Percentiles rank a stretch among this genome's conserved stretches.
Evolutionary conservation across 768 basidiomycete genomes (phyloP).

Genomic region (Lactifluus subvellereus): DNA sequence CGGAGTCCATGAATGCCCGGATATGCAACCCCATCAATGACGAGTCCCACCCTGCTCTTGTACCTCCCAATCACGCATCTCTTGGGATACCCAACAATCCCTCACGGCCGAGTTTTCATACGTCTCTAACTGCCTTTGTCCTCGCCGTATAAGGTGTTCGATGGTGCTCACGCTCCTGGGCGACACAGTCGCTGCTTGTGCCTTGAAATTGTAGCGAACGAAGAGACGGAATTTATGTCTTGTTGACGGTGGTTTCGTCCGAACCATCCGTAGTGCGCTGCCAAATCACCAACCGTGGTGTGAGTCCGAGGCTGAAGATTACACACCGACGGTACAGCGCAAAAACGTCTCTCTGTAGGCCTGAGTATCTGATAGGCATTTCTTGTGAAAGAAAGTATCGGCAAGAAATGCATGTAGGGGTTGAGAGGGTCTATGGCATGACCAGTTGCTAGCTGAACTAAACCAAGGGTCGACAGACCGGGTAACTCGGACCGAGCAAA

Average conservation of each 20-base stretch:
- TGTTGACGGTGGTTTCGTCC: constrained; percentile 53
- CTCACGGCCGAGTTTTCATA: constrained; percentile 62
- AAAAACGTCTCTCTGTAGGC: constrained; percentile 49
- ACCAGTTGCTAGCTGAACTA: too few relatives aligned
- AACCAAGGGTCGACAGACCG: neutral
- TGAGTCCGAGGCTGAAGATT: neutral
- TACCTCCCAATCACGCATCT: constrained; percentile 63
- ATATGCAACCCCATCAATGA: neutral
- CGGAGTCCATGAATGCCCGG: neutral
- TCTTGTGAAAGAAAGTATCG: neutral
- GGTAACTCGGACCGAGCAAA: neutral
- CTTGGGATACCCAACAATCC: constrained; percentile 68
- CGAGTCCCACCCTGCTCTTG: constrained; percentile 23
- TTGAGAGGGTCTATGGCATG: too few relatives aligned
- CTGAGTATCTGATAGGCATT: constrained; percentile 37
- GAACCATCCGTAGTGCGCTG: constrained; percentile 74
- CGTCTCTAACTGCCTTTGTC: constrained; percentile 58
- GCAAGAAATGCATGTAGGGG: neutral
- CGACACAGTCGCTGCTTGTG: constrained; percentile 53
- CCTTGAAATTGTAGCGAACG: constrained; percentile 64
- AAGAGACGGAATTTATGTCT: constrained; percentile 63
- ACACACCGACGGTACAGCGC: constrained; percentile 49
- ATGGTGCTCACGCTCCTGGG: constrained; percentile 62
- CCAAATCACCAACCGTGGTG: neutral
- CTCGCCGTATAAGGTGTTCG: constrained; percentile 72